phyloP scores from a whole-genome alignment of 139 green algal genomes.

The Dunaliella primolecta region DNA sequence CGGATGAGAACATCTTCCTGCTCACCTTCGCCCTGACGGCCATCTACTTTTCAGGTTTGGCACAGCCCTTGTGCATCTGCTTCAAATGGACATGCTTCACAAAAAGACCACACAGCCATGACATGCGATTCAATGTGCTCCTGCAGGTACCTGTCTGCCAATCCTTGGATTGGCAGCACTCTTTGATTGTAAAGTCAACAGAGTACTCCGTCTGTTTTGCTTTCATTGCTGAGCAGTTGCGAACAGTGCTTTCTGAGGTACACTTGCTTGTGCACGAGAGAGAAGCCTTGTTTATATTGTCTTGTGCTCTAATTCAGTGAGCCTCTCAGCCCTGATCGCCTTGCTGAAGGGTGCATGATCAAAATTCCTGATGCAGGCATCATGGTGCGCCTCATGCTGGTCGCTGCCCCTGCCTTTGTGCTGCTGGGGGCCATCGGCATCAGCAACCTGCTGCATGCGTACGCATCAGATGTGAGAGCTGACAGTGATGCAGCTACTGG shows the following conservation, averaged over 20 bases:
- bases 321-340: not conserved
- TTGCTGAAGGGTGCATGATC: not conserved
- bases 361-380: constrained; percentile 34
- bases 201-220: too few relatives aligned
- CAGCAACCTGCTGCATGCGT: constrained; percentile 24
- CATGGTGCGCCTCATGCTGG: constrained; percentile 70
- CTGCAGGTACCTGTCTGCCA: too few relatives aligned
- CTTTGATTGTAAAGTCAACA: too few relatives aligned
- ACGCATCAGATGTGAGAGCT: constrained; percentile 6
- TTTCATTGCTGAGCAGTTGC: too few relatives aligned
- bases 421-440: constrained; percentile 43
- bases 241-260: too few relatives aligned
- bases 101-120: too few relatives aligned
- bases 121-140: too few relatives aligned
- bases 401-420: constrained; percentile 62
- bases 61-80: not conserved
- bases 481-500: not conserved
- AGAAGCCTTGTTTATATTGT: too few relatives aligned
- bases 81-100: not conserved
- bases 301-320: too few relatives aligned
- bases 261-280: too few relatives aligned
- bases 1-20: constrained; percentile 45
- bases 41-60: constrained; percentile 44
- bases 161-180: too few relatives aligned
- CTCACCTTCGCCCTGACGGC: constrained; percentile 37